These are phyloP conservation scores for Ricinus communis DNA, from an alignment of 345 rosid genomes.

Conservation along the genomic window DNA sequence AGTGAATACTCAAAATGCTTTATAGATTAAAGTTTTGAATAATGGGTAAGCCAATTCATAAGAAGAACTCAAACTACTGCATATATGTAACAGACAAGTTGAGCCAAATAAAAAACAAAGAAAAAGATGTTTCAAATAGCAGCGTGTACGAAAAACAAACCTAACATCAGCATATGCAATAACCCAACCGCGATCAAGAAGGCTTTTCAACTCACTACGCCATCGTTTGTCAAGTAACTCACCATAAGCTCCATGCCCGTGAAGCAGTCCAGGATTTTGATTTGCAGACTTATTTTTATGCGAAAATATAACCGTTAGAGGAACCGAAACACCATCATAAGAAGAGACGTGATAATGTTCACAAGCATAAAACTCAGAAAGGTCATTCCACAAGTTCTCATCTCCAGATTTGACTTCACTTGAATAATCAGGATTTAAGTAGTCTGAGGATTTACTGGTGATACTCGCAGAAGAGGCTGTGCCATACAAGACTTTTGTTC, in stretches of 20 bases:
- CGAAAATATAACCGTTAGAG: slow-evolving; percentile 76
- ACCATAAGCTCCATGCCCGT: slow-evolving; percentile 96
- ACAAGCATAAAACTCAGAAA: slow-evolving; percentile 83
- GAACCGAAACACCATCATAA: slow-evolving; percentile 70
- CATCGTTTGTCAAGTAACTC: slow-evolving; percentile 89
- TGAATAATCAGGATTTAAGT: slow-evolving; percentile 30
- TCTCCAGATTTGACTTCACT: slow-evolving; percentile 49
- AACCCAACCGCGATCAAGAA: slow-evolving; percentile 97
- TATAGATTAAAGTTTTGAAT: slow-evolving; percentile 1
- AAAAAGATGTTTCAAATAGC: neutral
- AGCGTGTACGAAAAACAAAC: slow-evolving; percentile 37
- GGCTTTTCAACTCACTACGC: slow-evolving; percentile 90
- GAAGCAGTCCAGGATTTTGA: slow-evolving; percentile 70
- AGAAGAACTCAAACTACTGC: slow-evolving; percentile 2
- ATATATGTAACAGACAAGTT: neutral
- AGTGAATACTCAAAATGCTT: neutral
- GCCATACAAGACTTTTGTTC: slow-evolving; percentile 85
- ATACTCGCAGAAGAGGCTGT: slow-evolving; percentile 47
- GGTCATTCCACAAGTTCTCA: slow-evolving; percentile 85
- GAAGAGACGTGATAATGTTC: slow-evolving; percentile 68
- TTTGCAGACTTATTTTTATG: slow-evolving; percentile 43
- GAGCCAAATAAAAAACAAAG: neutral
- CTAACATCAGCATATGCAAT: slow-evolving; percentile 96
- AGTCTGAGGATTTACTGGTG: slow-evolving; percentile 35
- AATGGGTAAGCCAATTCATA: neutral